Evolutionary conservation across 345 rosid genomes (phyloP).

Genomic region (Acer campestre): DNA sequence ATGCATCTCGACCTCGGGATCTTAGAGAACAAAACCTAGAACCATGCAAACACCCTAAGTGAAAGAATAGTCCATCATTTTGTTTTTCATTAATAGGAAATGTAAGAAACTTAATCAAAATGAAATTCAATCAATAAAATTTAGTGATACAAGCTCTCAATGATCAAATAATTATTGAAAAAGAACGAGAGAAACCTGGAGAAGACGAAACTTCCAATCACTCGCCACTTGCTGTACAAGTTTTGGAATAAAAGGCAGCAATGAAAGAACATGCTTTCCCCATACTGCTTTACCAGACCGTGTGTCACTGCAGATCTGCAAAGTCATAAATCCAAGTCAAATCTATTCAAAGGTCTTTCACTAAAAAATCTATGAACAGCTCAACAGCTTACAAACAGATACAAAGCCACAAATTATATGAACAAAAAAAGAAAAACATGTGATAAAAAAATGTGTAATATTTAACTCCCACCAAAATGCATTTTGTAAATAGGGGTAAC

Average conservation of each 20-base stretch:
- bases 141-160: conserved; percentile 2
- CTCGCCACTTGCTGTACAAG: conserved; percentile 47
- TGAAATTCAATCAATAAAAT: neutral
- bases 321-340: conserved; percentile 18
- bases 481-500: neutral
- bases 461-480: neutral
- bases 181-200: conserved; percentile 56
- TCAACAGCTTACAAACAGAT: conserved; percentile 9
- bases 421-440: too few species aligned
- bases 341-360: conserved; percentile 9
- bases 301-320: conserved; percentile 48
- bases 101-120: conserved; percentile 7
- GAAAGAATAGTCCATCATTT: conserved; percentile 2
- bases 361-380: neutral
- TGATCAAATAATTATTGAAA: conserved; percentile 17
- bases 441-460: neutral
- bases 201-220: conserved; percentile 62
- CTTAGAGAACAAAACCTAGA: neutral
- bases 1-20: conserved; percentile 8
- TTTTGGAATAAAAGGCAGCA: conserved; percentile 70
- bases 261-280: conserved; percentile 48
- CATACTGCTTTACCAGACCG: conserved; percentile 42
- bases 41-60: conserved; percentile 4
- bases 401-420: neutral
- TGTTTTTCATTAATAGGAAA: neutral